These are phyloP conservation scores for Trypanosoma caninum DNA, from an alignment of 208 protist genomes.

Conservation along the genomic window DNA sequence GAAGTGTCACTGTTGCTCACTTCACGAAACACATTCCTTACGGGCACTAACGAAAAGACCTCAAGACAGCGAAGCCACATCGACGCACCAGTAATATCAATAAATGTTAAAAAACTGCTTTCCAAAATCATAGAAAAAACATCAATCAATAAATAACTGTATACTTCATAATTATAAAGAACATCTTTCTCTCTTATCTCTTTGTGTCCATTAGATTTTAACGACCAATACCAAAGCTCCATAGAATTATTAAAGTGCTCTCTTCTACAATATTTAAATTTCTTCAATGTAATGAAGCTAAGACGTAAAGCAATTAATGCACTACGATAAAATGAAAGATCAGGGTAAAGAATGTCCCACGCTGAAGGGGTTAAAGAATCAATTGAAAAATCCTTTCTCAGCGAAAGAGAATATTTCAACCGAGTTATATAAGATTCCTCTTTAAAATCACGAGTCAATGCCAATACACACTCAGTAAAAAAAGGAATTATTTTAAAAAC, in stretches of 20 bases:
- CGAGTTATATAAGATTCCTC: neutral
- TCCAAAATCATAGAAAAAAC: slow-evolving; percentile 60
- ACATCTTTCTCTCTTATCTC: slow-evolving; percentile 40
- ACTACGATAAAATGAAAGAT: slow-evolving; percentile 58
- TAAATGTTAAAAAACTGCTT: slow-evolving; percentile 51
- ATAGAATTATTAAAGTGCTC: slow-evolving; percentile 70
- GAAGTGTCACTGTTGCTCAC: slow-evolving; percentile 19
- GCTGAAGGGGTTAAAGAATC: slow-evolving; percentile 25
- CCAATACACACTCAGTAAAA: slow-evolving; percentile 38
- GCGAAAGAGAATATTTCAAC: slow-evolving; percentile 1
- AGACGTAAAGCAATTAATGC: slow-evolving; percentile 55
- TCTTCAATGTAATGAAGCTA: slow-evolving; percentile 53
- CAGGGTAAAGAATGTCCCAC: slow-evolving; percentile 41
- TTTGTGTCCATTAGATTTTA: slow-evolving; percentile 42
- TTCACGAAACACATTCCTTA: slow-evolving; percentile 34
- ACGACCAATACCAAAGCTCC: slow-evolving; percentile 69
- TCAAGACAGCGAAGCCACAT: slow-evolving; percentile 43
- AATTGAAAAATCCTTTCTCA: slow-evolving; percentile 24
- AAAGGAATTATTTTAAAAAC: slow-evolving; percentile 42
- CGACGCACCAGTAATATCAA: slow-evolving; percentile 46
- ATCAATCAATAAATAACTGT: slow-evolving; percentile 55
- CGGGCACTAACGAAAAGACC: slow-evolving; percentile 27
- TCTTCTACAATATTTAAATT: slow-evolving; percentile 42
- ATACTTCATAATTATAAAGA: slow-evolving; percentile 65
- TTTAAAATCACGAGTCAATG: slow-evolving; percentile 17